Percentiles rank a stretch among this genome's conserved stretches.
Conservation (phyloP, 768 basidiomycete genomes). For the Serpula lacrymans region DNA sequence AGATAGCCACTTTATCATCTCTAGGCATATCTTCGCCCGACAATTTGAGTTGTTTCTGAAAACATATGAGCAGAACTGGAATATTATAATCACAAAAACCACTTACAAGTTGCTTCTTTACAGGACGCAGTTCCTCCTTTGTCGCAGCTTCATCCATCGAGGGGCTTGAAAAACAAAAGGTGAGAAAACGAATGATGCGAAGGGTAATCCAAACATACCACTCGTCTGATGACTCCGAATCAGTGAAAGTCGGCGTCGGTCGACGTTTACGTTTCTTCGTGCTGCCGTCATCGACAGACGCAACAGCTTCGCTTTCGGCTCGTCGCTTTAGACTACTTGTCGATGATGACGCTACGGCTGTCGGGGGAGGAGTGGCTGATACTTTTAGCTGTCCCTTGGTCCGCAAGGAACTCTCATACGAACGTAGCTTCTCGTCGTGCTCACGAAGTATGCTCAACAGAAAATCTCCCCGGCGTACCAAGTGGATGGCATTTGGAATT, state of each 20-base stretch:
- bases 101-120: slow-evolving; percentile 91
- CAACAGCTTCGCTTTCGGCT: slow-evolving; percentile 82
- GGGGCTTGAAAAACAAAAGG: slow-evolving; percentile 46
- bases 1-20: slow-evolving; percentile 92
- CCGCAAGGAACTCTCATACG: slow-evolving; percentile 78
- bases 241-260: slow-evolving; percentile 95
- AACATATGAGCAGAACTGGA: slow-evolving; percentile 4
- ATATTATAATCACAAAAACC: background rate
- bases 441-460: slow-evolving; percentile 80
- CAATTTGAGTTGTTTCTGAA: slow-evolving; percentile 89
- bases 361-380: slow-evolving; percentile 74
- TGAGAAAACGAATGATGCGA: slow-evolving; percentile 6
- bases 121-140: slow-evolving; percentile 93
- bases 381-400: slow-evolving; percentile 66
- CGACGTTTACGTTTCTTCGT: slow-evolving; percentile 81
- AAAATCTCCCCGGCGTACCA: slow-evolving; percentile 96
- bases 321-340: slow-evolving; percentile 64
- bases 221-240: slow-evolving; percentile 89
- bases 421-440: slow-evolving; percentile 87
- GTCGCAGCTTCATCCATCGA: slow-evolving; percentile 94
- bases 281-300: slow-evolving; percentile 70
- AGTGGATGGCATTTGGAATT: slow-evolving; percentile 96
- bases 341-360: slow-evolving; percentile 65
- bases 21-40: slow-evolving; percentile 91
- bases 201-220: slow-evolving; percentile 54